phyloP scores from a whole-genome alignment of 306 rosid species.

The Luffa aegyptiaca region DNA sequence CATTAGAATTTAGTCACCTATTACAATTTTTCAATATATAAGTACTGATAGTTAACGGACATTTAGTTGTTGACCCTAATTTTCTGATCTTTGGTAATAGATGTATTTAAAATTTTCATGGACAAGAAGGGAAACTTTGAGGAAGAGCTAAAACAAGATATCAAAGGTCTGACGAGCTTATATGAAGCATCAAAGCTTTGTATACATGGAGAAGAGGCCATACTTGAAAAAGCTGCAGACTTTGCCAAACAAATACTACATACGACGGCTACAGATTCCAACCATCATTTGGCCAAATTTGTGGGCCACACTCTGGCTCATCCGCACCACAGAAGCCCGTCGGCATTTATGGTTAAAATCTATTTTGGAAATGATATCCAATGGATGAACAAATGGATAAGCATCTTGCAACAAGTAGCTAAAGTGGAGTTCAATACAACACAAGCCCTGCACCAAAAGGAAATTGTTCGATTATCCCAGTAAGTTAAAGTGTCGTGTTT shows the following conservation, averaged over 20 bases:
- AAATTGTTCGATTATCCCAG: conserved; percentile 30
- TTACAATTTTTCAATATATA: too few relatives aligned
- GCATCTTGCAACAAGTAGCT: conserved; percentile 28
- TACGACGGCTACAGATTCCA: background rate
- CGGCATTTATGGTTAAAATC: conserved; percentile 28
- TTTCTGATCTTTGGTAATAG: background rate
- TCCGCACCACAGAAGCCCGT: conserved; percentile 46
- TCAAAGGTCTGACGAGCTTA: conserved; percentile 20
- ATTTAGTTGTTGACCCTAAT: too few relatives aligned
- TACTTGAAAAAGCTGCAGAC: conserved; percentile 22
- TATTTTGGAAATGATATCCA: conserved; percentile 5
- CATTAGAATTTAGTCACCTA: too few relatives aligned
- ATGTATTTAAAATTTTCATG: conserved; percentile 15
- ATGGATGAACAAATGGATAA: conserved; percentile 24
- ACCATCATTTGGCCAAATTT: conserved; percentile 6
- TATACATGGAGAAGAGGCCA: conserved; percentile 10
- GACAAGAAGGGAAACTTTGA: conserved; percentile 14
- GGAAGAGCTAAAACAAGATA: background rate
- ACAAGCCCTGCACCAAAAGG: conserved; percentile 24
- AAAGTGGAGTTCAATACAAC: conserved; percentile 27
- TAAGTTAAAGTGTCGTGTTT: background rate
- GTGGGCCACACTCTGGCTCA: conserved; percentile 23
- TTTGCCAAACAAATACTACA: conserved; percentile 9
- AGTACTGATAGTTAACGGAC: too few relatives aligned
- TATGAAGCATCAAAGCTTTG: conserved; percentile 31